Evolutionary conservation across 176 grass and related monocot species (phyloP), one percentile per base, ranked within the genome.

Genomic region (Pontederia crassipes): DNA sequence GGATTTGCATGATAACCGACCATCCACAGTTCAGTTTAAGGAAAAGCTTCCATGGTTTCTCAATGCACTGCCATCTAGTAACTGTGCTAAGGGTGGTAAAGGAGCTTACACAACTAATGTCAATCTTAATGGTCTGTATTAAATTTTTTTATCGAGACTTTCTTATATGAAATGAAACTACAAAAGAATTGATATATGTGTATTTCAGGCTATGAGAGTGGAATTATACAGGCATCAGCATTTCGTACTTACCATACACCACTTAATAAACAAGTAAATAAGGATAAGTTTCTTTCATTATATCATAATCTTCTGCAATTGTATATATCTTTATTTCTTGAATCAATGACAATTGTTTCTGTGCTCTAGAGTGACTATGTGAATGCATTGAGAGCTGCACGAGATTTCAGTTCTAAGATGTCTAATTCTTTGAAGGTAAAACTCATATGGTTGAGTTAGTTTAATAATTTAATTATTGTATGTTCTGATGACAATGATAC

Each of bases 31-130:
- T 27, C 81, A 92, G 48, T 98, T 98, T 65, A 86, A 57, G 72
- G 84, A 88, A 66, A 98, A 91, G 62, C 76, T 98, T 67, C 93
- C 93, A 65, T 98, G 93, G 93, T 98, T 98, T 85, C 84, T 98
- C 28, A 71, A 92, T 79, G 93, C 93, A 65, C 78, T 98, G 63
- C 93, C 93, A 67, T 98, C 93, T 14, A 80, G 70, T 68, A 84
- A 98, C 73, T 98, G 93, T 80, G 85, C 93, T 56, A 98, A 98
- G 55, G 93, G 87, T 45, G 93, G 93, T 0, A 98, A 92, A 85
- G 93, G 93, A 78, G 93, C 93, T 74, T 98, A 98, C 76, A 91
- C 87, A 57, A 81, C 81, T 73, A 98, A 78, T 88, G 83, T 92
- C 70, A 78, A 98, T 62, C 84, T 86, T 61, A 83, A 14, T 68